Base-by-base conservation (phyloP, 192 early-diverging fungal genomes). In the Thoreauomyces humboldtii region DNA sequence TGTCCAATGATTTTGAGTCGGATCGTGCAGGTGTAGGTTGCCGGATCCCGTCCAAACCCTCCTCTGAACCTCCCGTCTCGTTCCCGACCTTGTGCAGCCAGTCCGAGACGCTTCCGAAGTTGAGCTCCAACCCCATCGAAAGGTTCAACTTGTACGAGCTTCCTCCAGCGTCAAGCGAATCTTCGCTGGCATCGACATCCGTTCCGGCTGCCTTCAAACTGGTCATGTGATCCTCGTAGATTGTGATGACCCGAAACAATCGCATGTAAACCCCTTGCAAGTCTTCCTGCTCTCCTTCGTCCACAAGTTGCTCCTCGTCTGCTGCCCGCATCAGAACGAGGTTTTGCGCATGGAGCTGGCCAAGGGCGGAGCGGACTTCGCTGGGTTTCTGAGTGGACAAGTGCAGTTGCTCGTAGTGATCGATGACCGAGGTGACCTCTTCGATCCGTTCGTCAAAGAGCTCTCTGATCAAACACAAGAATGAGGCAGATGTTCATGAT, bases 291-390 rank as follows among this genome's bases (percentile, higher is more conserved):
- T 82, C 75, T 15, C 33, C 28, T 69, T 55, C 60, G 41, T 79
- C 81, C 7, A 81, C 72, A 9, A 83, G 65, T 59, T 83, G 69
- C 52, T 76, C 76, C 47, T 83, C 81, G 50, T 73, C 72, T 0
- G 71, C 64, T n/a, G 77, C 73, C n/a, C 73, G 45, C 63, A 75
- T 69, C 33, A 83, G 59, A 33, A 81, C 63, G 27, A 62, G 51
- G 50, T 83, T 77, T 54, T 83, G 71, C 19, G 70, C 59, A 42
- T 81, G 79, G 25, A 83, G 60, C 4, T 67, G 64, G 15, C 59
- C 59, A n/a, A 83, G 43, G 9, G 81, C 81, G 2, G 15, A 24
- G 38, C 74, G 53, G 33, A 81, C 32, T 56, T 83, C 60, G 24
- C 27, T 59, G 15, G 55, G 35, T 4, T 64, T 65, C 35, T 71